Conservation (phyloP, 139 green algal genomes). For the Picochlorum sp. region DNA sequence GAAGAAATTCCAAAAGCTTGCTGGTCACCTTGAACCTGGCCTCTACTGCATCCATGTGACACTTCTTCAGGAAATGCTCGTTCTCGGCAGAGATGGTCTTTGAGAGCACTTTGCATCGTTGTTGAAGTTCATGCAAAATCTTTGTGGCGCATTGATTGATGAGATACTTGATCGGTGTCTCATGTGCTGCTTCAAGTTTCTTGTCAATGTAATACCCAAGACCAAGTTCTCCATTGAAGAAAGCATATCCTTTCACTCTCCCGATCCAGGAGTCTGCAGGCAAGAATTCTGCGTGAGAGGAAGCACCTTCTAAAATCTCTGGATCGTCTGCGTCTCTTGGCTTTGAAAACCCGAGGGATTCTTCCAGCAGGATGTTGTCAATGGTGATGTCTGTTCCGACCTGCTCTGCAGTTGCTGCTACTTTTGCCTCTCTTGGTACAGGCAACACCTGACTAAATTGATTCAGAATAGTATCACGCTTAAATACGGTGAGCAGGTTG, state of each 20-base stretch:
- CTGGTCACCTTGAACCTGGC: constrained; percentile 1
- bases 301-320: neutral
- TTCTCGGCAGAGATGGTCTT: neutral
- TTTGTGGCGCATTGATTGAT: neutral
- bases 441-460: neutral
- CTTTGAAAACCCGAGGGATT: neutral
- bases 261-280: constrained; percentile 2
- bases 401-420: too few species aligned
- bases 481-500: neutral
- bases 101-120: neutral
- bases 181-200: neutral
- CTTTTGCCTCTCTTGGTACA: neutral
- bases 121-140: neutral
- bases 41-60: neutral
- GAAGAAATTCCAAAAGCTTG: neutral
- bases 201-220: constrained; percentile 2
- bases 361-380: neutral
- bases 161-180: constrained; percentile 1
- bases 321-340: neutral
- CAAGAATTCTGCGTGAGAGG: neutral
- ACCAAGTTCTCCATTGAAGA: neutral
- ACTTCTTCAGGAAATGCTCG: constrained; percentile 9
- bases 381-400: too few species aligned
- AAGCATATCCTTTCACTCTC: constrained; percentile 10
- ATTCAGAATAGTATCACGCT: constrained; percentile 1